Conservation (phyloP, 2,329 filamentous ascomycete species). For the Aspergillus udagawae region DNA sequence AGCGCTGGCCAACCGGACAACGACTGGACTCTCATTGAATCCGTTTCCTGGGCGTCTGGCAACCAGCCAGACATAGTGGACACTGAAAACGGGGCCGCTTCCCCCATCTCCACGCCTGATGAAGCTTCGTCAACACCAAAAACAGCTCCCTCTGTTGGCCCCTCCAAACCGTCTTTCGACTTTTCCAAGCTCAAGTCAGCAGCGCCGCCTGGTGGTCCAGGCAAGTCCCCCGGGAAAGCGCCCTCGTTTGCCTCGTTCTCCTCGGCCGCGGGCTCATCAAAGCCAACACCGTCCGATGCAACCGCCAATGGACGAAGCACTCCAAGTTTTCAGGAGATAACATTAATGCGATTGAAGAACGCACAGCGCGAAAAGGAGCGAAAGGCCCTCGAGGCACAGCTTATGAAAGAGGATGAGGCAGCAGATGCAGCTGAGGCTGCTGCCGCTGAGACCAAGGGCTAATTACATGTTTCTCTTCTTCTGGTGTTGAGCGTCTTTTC, state of each 20-base stretch:
- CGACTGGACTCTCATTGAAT: conserved; percentile 50
- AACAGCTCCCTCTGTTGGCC: conserved; percentile 7
- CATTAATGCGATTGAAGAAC: conserved; percentile 55
- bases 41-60: conserved; percentile 52
- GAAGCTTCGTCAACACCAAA: conserved; percentile 22
- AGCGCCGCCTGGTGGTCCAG: conserved; percentile 10
- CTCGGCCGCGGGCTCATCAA: conserved; percentile 24
- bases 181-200: conserved; percentile 32
- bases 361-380: conserved; percentile 54
- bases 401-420: conserved; percentile 46
- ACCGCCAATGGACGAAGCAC: conserved; percentile 24
- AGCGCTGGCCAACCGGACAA: conserved; percentile 25
- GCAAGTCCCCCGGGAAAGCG: conserved; percentile 27
- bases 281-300: conserved; percentile 22
- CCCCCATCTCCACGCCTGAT: conserved; percentile 13
- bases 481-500: neutral
- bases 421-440: conserved; percentile 33
- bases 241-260: conserved; percentile 43
- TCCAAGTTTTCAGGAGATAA: conserved; percentile 45
- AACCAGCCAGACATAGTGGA: conserved; percentile 48
- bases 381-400: conserved; percentile 51
- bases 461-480: neutral
- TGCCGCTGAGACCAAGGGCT: conserved; percentile 11
- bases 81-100: conserved; percentile 6
- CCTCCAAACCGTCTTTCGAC: conserved; percentile 28